Evolutionary conservation across 371 early-diverging fungal species (phyloP).

Genomic region (Mucor indicus): DNA sequence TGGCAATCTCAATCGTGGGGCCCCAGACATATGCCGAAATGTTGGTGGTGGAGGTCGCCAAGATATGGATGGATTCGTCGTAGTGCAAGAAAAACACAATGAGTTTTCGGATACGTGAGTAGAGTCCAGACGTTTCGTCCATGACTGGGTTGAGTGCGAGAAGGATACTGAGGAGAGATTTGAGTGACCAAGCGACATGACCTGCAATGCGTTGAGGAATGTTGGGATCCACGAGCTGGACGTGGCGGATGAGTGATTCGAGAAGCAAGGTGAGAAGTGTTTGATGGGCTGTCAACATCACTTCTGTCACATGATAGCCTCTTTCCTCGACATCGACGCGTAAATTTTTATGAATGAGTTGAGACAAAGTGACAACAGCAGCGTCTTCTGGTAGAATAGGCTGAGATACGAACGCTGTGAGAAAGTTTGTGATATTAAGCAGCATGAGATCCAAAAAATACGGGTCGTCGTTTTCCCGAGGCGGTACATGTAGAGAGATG

Average conservation of each 20-base stretch:
- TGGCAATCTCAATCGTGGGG: constrained; percentile 26
- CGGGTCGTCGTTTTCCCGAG: not conserved
- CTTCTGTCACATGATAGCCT: not conserved
- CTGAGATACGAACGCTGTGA: constrained; percentile 21
- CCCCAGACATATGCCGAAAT: constrained; percentile 20
- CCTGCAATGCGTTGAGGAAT: constrained; percentile 1
- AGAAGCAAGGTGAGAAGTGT: constrained; percentile 10
- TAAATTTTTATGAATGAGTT: constrained; percentile 5
- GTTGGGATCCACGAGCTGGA: constrained; percentile 12
- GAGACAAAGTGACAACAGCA: not conserved
- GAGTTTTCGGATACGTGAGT: constrained; percentile 15
- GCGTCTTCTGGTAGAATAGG: constrained; percentile 22
- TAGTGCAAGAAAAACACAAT: constrained; percentile 24
- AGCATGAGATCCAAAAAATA: constrained; percentile 9
- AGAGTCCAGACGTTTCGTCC: not conserved
- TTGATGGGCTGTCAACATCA: constrained; percentile 8
- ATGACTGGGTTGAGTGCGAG: constrained; percentile 1
- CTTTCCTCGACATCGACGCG: constrained; percentile 23
- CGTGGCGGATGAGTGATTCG: constrained; percentile 27
- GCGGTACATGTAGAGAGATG: not conserved
- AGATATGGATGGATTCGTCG: constrained; percentile 20
- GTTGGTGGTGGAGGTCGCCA: constrained; percentile 17
- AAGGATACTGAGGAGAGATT: constrained; percentile 13
- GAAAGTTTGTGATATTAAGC: constrained; percentile 15
- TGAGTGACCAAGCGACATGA: constrained; percentile 19